These are phyloP conservation scores for Skeletonema costatum DNA, from an alignment of 108 stramenopile species.

Conservation along the genomic window DNA sequence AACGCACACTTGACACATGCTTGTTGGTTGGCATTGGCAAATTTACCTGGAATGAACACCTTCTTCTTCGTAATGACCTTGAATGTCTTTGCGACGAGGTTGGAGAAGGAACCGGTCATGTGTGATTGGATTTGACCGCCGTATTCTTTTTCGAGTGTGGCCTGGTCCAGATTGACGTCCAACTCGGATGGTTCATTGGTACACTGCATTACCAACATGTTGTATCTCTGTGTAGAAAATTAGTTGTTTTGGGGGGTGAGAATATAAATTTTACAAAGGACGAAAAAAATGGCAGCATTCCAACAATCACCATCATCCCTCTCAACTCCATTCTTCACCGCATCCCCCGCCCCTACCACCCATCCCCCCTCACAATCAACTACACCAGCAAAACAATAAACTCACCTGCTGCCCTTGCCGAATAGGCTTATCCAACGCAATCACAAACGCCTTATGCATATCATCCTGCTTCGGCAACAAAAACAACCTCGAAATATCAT, in stretches of 20 bases:
- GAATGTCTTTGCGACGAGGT: constrained; percentile 97
- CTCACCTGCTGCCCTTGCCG: constrained; percentile 95
- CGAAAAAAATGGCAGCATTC: neutral
- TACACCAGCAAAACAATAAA: neutral
- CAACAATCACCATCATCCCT: no score
- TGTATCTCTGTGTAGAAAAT: constrained; percentile 65
- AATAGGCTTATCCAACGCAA: constrained; percentile 96
- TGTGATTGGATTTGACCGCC: constrained; percentile 81
- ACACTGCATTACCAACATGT: constrained; percentile 95
- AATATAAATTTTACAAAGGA: no score
- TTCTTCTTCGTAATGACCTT: constrained; percentile 97
- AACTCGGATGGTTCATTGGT: constrained; percentile 85
- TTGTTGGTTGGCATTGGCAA: constrained; percentile 86
- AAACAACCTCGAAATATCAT: constrained; percentile 94
- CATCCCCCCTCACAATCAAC: neutral
- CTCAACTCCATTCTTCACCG: neutral
- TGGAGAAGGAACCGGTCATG: constrained; percentile 93
- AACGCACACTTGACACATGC: constrained; percentile 88
- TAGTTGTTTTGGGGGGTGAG: no score
- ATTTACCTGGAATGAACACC: constrained; percentile 95
- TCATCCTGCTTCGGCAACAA: constrained; percentile 95
- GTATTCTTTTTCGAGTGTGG: constrained; percentile 93
- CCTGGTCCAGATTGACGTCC: constrained; percentile 89
- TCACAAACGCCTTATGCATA: constrained; percentile 94
- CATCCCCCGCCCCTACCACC: no score